A percentile compares a stretch with the other conserved stretches of the same genome.
Conservation (phyloP, 208 protist genomes). For the Wallacemonas sp. region DNA sequence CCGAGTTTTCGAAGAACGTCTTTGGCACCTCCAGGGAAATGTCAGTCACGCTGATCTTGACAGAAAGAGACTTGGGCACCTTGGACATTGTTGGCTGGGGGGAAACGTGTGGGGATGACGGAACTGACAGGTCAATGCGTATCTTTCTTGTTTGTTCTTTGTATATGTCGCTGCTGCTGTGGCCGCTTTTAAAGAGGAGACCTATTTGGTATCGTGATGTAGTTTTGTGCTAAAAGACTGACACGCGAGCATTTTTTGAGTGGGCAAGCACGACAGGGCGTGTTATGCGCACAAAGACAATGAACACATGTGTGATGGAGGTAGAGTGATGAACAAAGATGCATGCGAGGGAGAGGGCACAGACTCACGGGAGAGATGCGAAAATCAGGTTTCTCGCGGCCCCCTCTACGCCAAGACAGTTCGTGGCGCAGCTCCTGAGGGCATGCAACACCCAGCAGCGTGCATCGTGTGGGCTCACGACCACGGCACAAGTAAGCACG, state of each 20-base stretch:
- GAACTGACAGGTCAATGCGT: not conserved
- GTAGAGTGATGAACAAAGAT: no score
- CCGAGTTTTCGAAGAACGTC: slow-evolving; percentile 21
- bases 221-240: not conserved
- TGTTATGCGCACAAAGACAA: not conserved
- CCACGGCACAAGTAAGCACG: no score
- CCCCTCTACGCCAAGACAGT: no score
- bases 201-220: no score
- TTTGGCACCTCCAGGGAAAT: slow-evolving; percentile 42
- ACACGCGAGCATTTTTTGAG: no score
- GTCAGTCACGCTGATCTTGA: slow-evolving; percentile 40
- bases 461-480: no score
- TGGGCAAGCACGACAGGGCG: not conserved
- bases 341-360: no score
- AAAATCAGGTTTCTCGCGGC: no score
- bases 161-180: not conserved
- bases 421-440: no score
- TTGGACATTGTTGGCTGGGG: slow-evolving; percentile 49
- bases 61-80: slow-evolving; percentile 23
- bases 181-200: no score
- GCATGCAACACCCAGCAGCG: no score
- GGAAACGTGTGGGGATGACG: not conserved
- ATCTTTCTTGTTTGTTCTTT: not conserved
- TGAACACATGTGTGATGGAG: not conserved
- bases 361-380: no score